phyloP scores from a whole-genome alignment of 257 asterid species.

The Solanum tarapatanum region DNA sequence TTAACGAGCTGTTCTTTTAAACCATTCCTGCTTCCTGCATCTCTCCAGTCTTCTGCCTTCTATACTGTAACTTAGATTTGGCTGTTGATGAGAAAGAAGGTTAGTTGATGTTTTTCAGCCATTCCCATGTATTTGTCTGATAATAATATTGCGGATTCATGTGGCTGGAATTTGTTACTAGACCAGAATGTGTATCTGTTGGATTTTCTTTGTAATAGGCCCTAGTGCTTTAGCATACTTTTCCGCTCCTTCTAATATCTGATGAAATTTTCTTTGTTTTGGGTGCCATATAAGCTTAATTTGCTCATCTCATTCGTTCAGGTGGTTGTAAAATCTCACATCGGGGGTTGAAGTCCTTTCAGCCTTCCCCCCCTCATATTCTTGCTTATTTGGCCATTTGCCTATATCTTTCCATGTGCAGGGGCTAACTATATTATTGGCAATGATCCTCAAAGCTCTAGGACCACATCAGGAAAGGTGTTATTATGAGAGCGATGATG shows the following conservation, averaged over 20 bases:
- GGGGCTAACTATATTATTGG: conserved; percentile 64
- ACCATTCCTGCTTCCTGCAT: not conserved
- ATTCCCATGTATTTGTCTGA: not conserved
- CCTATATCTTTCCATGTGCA: conserved; percentile 23
- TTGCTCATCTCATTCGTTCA: not conserved
- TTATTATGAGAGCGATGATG: conserved; percentile 94
- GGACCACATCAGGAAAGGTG: conserved; percentile 68
- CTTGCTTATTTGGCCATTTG: not conserved
- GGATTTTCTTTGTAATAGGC: not conserved
- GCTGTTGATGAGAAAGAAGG: not conserved
- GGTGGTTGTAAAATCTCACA: not conserved
- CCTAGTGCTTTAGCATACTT: not conserved
- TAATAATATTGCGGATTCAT: not conserved
- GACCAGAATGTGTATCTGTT: not conserved
- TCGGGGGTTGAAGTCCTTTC: not conserved
- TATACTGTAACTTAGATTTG: not conserved
- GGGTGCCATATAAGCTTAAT: not conserved
- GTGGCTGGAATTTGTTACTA: not conserved
- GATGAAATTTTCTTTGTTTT: not conserved
- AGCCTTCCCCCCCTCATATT: not conserved
- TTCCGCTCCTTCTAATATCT: not conserved
- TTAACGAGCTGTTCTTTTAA: not conserved
- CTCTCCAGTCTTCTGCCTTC: not conserved
- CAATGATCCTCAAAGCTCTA: conserved; percentile 80
- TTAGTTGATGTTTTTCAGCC: not conserved